Conservation (phyloP, 306 rosid genomes). For the Prunus padus region DNA sequence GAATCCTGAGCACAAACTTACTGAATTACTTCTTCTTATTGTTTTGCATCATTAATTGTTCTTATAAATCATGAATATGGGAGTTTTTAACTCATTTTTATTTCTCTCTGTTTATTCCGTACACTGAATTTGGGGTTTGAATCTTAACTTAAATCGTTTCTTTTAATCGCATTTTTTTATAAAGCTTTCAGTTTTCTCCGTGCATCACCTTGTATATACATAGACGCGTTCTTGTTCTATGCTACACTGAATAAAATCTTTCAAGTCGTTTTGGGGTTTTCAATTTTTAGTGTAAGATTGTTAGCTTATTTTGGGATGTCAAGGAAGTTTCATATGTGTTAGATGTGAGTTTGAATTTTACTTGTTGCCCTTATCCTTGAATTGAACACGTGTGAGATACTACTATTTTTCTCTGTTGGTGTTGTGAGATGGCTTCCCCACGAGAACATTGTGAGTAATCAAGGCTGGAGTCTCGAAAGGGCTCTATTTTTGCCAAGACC, state of each 20-base stretch:
- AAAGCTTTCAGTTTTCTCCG: neutral
- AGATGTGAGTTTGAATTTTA: neutral
- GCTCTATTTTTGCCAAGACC: conserved; percentile 45
- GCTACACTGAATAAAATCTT: no score
- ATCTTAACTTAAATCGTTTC: neutral
- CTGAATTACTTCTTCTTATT: neutral
- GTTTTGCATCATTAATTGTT: neutral
- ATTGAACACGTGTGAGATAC: neutral
- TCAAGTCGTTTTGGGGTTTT: no score
- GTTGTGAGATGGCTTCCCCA: conserved; percentile 40
- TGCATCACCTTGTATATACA: neutral
- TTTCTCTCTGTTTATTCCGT: neutral
- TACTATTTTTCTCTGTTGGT: conserved; percentile 18
- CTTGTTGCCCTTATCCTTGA: neutral
- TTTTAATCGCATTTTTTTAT: neutral
- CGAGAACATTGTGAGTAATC: conserved; percentile 39
- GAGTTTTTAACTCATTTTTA: no score
- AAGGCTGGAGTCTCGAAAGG: conserved; percentile 87
- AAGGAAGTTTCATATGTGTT: neutral
- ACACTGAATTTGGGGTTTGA: neutral
- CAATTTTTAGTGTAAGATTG: neutral
- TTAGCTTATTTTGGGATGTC: neutral
- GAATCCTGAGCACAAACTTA: neutral
- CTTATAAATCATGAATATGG: neutral
- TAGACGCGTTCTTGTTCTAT: no score